Conservation (phyloP, 805 yeast genomes). For the Wickerhamomyces alni region DNA sequence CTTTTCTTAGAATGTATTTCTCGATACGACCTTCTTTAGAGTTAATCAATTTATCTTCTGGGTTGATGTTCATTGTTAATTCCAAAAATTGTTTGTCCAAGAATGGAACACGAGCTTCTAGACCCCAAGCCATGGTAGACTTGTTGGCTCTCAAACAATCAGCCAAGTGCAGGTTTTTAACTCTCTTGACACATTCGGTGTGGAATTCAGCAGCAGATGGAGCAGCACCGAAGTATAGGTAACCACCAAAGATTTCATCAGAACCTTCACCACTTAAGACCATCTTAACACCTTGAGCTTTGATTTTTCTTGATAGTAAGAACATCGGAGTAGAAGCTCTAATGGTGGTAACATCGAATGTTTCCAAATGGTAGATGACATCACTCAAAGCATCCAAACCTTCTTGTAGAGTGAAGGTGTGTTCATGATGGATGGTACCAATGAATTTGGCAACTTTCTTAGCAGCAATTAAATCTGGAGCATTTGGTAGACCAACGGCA, state of each 20-base stretch:
- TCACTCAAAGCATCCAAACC: slow-evolving; percentile 94
- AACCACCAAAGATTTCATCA: slow-evolving; percentile 98
- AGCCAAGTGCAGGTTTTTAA: slow-evolving; percentile 93
- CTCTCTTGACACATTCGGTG: slow-evolving; percentile 90
- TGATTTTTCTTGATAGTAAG: slow-evolving; percentile 89
- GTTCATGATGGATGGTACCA: slow-evolving; percentile 96
- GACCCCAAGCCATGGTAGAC: slow-evolving; percentile 99
- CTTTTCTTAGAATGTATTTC: slow-evolving; percentile 94
- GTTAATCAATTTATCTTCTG: slow-evolving; percentile 82
- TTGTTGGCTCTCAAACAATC: slow-evolving; percentile 99
- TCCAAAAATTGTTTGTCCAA: slow-evolving; percentile 90
- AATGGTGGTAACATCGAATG: slow-evolving; percentile 97
- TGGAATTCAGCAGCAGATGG: slow-evolving; percentile 93
- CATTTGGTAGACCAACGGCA: slow-evolving; percentile 95
- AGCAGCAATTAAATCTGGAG: slow-evolving; percentile 97
- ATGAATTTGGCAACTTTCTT: slow-evolving; percentile 93
- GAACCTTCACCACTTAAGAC: slow-evolving; percentile 98
- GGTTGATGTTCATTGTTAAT: slow-evolving; percentile 90
- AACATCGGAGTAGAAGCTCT: slow-evolving; percentile 99
- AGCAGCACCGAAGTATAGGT: slow-evolving; percentile 94
- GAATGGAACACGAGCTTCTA: slow-evolving; percentile 99
- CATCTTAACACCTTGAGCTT: slow-evolving; percentile 99
- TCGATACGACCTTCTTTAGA: slow-evolving; percentile 75
- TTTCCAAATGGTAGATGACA: slow-evolving; percentile 92
- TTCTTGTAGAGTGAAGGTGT: slow-evolving; percentile 93